These are phyloP conservation scores for Rhodosporidiobolus sp. DNA, from an alignment of 768 basidiomycete genomes.

Conservation along the genomic window DNA sequence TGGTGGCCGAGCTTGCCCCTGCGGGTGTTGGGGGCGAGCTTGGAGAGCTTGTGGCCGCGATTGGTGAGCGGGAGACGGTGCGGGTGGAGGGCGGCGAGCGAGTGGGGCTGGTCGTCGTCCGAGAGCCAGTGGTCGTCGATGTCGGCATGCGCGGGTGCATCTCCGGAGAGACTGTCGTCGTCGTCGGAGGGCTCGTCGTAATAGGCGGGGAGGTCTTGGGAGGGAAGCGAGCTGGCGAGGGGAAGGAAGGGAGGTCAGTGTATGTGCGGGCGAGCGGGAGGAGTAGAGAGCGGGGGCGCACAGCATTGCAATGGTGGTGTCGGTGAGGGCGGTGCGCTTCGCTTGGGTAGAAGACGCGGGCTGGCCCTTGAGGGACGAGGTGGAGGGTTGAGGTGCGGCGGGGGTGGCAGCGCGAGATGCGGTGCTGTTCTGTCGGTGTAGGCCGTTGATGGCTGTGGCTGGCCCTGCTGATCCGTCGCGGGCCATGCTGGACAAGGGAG, in stretches of 20 bases:
- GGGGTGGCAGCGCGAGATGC: background rate
- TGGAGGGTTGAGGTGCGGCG: background rate
- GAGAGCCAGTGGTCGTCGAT: background rate
- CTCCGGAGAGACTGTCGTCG: too few species aligned
- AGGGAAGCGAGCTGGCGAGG: constrained; percentile 33
- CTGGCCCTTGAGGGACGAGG: too few species aligned
- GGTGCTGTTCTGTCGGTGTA: background rate
- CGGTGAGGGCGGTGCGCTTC: background rate
- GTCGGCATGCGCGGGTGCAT: background rate
- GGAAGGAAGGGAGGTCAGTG: background rate
- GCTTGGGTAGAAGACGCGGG: background rate
- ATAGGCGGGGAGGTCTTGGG: constrained; percentile 34
- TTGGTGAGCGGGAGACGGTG: constrained; percentile 29
- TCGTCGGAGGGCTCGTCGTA: constrained; percentile 22
- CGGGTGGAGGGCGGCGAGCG: background rate
- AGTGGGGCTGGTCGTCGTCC: constrained; percentile 14
- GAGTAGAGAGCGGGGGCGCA: too few species aligned
- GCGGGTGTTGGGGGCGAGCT: constrained; percentile 23
- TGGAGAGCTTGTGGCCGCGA: constrained; percentile 43
- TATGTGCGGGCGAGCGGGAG: background rate
- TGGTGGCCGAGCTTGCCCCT: constrained; percentile 38
- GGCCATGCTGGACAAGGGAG: background rate
- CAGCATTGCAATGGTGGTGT: too few species aligned
- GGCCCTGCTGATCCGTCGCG: background rate
- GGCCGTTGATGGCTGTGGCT: background rate